Evolutionary conservation across 768 basidiomycete genomes (phyloP).

Genomic region (Lactifluus piperatus): DNA sequence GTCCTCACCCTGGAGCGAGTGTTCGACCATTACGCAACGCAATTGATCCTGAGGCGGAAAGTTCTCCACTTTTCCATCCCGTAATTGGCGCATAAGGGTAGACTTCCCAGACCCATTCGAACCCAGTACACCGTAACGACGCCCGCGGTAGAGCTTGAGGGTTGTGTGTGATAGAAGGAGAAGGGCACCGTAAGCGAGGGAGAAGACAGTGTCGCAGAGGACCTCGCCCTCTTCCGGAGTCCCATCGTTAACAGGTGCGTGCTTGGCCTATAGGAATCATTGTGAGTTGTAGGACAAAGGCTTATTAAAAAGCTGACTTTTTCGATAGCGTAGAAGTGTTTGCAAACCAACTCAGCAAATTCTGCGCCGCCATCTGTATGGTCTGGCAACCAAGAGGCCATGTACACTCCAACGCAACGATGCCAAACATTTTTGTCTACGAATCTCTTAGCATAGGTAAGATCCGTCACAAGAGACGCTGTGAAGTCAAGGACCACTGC

Average conservation of each 20-base stretch:
- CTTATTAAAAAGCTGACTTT: constrained; percentile 32
- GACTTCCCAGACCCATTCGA: constrained; percentile 96
- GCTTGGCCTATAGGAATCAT: constrained; percentile 41
- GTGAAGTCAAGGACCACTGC: constrained; percentile 58
- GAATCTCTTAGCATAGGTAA: constrained; percentile 54
- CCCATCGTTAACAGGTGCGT: constrained; percentile 34
- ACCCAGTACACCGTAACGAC: constrained; percentile 91
- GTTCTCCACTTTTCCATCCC: constrained; percentile 92
- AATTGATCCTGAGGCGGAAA: constrained; percentile 86
- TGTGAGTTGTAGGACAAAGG: constrained; percentile 2
- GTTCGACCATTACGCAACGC: constrained; percentile 93
- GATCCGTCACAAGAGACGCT: constrained; percentile 67
- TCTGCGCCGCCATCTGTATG: constrained; percentile 37
- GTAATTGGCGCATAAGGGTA: constrained; percentile 90
- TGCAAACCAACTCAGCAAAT: constrained; percentile 56
- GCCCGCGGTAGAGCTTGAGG: constrained; percentile 80
- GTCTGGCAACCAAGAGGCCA: constrained; percentile 54
- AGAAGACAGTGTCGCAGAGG: constrained; percentile 89
- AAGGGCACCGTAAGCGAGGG: constrained; percentile 90
- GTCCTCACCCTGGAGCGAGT: constrained; percentile 92
- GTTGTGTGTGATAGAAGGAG: constrained; percentile 91
- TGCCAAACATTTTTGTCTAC: constrained; percentile 50
- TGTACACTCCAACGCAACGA: constrained; percentile 62
- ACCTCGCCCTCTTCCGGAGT: constrained; percentile 71
- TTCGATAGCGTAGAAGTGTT: constrained; percentile 72